Conservation (phyloP, 257 asterid genomes). For the Penstemon newberryi region DNA sequence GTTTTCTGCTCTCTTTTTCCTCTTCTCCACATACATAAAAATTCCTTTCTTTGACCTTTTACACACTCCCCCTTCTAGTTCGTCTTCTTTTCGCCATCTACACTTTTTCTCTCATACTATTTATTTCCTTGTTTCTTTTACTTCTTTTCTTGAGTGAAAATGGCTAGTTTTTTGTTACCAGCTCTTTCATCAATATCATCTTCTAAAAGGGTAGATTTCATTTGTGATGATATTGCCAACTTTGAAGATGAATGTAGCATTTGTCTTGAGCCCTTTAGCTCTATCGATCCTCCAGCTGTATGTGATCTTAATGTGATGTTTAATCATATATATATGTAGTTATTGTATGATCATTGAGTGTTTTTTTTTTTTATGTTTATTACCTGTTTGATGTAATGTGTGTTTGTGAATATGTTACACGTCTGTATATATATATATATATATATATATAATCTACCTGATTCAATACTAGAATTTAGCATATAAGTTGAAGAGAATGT, state of each 20-base stretch:
- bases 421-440: no score
- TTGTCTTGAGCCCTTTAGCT: conserved; percentile 51
- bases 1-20: conserved; percentile 26
- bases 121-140: not conserved
- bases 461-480: not conserved
- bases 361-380: not conserved
- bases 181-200: conserved; percentile 6
- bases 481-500: not conserved
- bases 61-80: conserved; percentile 4
- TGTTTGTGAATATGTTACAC: not conserved
- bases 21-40: conserved; percentile 23
- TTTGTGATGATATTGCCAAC: conserved; percentile 33
- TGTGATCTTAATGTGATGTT: conserved; percentile 15
- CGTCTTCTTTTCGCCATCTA: conserved; percentile 25
- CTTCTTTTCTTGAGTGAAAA: conserved; percentile 22
- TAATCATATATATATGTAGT: not conserved
- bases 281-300: conserved; percentile 50
- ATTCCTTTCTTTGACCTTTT: conserved; percentile 45
- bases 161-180: conserved; percentile 24
- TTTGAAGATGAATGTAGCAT: conserved; percentile 59
- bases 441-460: not conserved
- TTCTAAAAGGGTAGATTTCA: not conserved
- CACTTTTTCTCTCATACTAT: conserved; percentile 14
- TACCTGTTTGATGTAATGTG: not conserved
- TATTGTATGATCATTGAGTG: not conserved